Base-by-base conservation (phyloP, 805 yeast genomes). In the Candida anglica region DNA sequence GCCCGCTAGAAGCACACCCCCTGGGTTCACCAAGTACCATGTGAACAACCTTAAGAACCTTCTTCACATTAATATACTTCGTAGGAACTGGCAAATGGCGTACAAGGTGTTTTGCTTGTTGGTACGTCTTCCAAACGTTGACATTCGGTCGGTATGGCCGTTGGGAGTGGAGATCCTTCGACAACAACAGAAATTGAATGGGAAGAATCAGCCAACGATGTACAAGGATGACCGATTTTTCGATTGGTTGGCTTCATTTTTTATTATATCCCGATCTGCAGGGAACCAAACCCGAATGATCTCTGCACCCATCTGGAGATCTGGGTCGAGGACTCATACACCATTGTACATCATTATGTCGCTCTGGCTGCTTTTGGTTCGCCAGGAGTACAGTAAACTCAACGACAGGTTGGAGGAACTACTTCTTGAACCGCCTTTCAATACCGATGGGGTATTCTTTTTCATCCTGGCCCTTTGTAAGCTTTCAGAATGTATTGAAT, bases 71-170 rank as follows among this genome's bases (percentile, higher is more conserved):
- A 65, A 66, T 36, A 49, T 82, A 3, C 46, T 73, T 27, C 55
- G 66, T 23, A 48, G 60, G 19, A 67, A 77, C 6, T 83, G 87
- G 87, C 44, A 50, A 5, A 28, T 62, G 11, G 83, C 85, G 0
- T 77, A 75, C 44, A 66, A 66, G 34, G 56, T 76, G 6, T 77
- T 77, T 42, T 52, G 75, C 7, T 34, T 75, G 2, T 49, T 83
- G 15, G 49, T 78, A 3, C 52, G 81, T 33, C 44, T 73, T 1
- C 72, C 72, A 1, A 52, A 52, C 1, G 64, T 75, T 8, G 86
- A 82, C 48, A 50, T 80, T 5, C 59, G 77, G 34, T 56, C 71
- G 3, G 48, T 81, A 8, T 83, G 89, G 89, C 73, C 82, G 0
- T 23, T 80, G 1, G 88, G 84, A 0, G 52, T 77, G 4, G 80